Conservation (phyloP, 495 filamentous ascomycete species). For the Usnea hakonensis region DNA sequence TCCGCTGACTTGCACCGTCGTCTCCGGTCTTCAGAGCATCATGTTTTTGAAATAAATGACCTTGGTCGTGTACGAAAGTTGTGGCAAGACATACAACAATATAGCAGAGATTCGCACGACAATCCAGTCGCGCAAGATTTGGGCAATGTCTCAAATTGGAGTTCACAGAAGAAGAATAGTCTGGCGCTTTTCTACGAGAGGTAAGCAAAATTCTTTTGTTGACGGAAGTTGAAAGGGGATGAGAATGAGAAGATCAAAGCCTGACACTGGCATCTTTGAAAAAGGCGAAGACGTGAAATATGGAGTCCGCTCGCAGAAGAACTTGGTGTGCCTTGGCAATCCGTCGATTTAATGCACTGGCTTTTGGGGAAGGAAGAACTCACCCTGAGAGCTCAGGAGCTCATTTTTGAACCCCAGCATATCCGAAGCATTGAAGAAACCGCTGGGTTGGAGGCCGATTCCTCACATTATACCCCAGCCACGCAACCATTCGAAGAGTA, state of each 20-base stretch:
- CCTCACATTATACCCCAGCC: neutral
- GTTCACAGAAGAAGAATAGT: neutral
- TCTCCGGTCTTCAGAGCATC: neutral
- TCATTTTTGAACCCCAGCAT: neutral
- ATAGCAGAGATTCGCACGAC: neutral
- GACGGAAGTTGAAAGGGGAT: neutral
- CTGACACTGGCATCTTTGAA: neutral
- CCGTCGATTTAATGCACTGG: constrained; percentile 14
- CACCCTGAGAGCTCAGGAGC: neutral
- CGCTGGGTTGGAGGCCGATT: neutral
- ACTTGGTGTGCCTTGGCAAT: constrained; percentile 10
- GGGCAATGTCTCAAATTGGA: neutral
- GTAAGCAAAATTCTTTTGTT: neutral
- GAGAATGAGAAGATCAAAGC: neutral
- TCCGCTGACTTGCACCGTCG: constrained; percentile 12
- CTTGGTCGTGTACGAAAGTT: constrained; percentile 1
- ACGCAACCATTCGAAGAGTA: constrained; percentile 1
- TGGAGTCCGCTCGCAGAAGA: constrained; percentile 14
- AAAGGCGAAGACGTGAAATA: constrained; percentile 1
- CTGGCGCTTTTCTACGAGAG: constrained; percentile 5
- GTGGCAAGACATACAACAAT: constrained; percentile 11
- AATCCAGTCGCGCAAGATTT: neutral
- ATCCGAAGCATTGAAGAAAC: neutral
- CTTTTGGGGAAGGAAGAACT: constrained; percentile 7
- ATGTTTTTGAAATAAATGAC: constrained; percentile 14